Evolutionary conservation across 257 asterid species (phyloP).

Genomic region (Echites panduratus): DNA sequence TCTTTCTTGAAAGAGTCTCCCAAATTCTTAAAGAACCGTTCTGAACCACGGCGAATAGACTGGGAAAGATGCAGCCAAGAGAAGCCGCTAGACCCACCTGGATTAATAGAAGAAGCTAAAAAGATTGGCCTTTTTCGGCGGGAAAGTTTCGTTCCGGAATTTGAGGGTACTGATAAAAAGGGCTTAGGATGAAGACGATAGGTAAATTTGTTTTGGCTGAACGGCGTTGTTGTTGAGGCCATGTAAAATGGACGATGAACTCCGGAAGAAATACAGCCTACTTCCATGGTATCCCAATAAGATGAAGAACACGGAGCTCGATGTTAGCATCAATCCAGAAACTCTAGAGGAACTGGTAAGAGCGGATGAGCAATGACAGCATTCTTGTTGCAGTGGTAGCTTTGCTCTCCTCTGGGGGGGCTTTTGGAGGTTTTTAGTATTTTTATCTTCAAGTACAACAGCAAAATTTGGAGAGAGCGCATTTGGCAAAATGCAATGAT

Average conservation of each 20-base stretch:
- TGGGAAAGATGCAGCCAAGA: conserved; percentile 64
- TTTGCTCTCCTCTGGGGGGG: background rate
- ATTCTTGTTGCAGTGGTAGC: background rate
- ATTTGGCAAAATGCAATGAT: no score
- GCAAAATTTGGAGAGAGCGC: background rate
- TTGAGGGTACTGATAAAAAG: conserved; percentile 6
- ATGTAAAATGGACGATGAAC: background rate
- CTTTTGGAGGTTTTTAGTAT: background rate
- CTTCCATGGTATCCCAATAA: background rate
- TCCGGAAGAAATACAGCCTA: background rate
- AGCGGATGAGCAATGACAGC: background rate
- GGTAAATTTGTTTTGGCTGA: background rate
- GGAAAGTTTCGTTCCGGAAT: conserved; percentile 29
- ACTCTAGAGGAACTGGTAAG: background rate
- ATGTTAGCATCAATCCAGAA: background rate
- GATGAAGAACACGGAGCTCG: background rate
- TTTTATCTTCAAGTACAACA: background rate
- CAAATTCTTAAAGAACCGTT: conserved; percentile 52
- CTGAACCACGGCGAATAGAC: conserved; percentile 57
- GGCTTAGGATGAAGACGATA: conserved; percentile 10
- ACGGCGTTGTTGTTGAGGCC: background rate
- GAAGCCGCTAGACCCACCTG: conserved; percentile 46
- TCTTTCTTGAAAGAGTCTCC: conserved; percentile 68
- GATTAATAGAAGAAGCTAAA: conserved; percentile 53
- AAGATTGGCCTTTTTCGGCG: conserved; percentile 43